These are phyloP conservation scores for Agapanthus africanus DNA, from an alignment of 106 monocot genomes.

Conservation along the genomic window DNA sequence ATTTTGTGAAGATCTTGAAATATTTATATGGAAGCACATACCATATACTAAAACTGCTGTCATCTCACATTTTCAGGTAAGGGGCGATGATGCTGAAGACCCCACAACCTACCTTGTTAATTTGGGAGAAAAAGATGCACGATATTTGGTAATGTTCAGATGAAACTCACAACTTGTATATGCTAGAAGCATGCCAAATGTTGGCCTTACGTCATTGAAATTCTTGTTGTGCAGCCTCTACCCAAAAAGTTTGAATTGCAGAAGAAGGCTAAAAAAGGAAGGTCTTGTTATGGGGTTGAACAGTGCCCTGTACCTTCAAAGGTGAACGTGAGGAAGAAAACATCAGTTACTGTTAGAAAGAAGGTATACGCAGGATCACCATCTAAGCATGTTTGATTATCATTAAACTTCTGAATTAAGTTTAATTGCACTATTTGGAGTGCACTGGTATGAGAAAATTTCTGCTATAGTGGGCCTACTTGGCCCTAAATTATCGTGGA, in stretches of 20 bases:
- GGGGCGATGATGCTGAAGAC: slow-evolving; percentile 74
- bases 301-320: slow-evolving; percentile 81
- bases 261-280: slow-evolving; percentile 90
- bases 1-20: too few species aligned
- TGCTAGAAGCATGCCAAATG: slow-evolving; percentile 7
- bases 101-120: slow-evolving; percentile 81
- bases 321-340: too few species aligned
- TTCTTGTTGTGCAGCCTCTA: slow-evolving; percentile 55
- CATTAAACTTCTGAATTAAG: too few species aligned
- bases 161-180: background rate
- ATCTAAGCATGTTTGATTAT: too few species aligned
- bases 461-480: too few species aligned
- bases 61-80: slow-evolving; percentile 36
- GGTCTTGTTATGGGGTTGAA: slow-evolving; percentile 67
- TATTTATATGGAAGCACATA: background rate
- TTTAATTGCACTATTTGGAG: too few species aligned
- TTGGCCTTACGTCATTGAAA: slow-evolving; percentile 4
- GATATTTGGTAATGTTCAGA: slow-evolving; percentile 68
- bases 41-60: background rate
- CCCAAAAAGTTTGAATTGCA: slow-evolving; percentile 80
- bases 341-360: too few species aligned
- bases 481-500: too few species aligned
- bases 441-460: too few species aligned
- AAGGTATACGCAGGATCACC: too few species aligned
- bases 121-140: slow-evolving; percentile 69